Evolutionary conservation across 495 filamentous ascomycete genomes (phyloP).

Genomic region (Hapsidospora chrysogenum): DNA sequence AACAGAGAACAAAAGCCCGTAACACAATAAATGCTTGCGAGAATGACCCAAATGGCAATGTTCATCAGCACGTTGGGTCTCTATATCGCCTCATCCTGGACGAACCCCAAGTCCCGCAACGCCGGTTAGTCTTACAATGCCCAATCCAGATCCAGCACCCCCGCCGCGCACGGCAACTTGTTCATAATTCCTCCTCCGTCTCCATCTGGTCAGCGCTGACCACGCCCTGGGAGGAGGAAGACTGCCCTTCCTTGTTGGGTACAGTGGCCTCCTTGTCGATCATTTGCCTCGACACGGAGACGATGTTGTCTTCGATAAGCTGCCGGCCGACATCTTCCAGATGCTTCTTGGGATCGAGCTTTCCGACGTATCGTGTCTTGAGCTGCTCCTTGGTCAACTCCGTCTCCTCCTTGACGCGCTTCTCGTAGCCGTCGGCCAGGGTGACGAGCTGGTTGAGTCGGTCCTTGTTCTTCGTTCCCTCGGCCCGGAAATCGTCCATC

Average conservation of each 20-base stretch:
- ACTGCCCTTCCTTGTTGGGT: slow-evolving; percentile 30
- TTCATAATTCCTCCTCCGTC: slow-evolving; percentile 30
- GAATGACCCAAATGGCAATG: too few relatives aligned
- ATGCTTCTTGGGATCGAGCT: slow-evolving; percentile 98
- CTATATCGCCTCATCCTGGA: not conserved
- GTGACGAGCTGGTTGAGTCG: slow-evolving; percentile 72
- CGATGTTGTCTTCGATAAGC: slow-evolving; percentile 97
- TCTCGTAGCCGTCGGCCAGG: slow-evolving; percentile 92
- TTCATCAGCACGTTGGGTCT: not conserved
- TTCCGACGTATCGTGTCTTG: slow-evolving; percentile 97
- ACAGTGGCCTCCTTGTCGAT: slow-evolving; percentile 91
- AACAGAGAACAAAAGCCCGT: too few relatives aligned
- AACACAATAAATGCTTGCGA: too few relatives aligned
- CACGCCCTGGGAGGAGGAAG: slow-evolving; percentile 27
- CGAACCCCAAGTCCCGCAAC: not conserved
- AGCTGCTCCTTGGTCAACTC: slow-evolving; percentile 93
- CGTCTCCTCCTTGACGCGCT: slow-evolving; percentile 94
- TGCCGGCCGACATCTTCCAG: slow-evolving; percentile 90
- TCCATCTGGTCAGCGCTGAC: slow-evolving; percentile 40
- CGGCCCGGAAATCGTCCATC: slow-evolving; percentile 89
- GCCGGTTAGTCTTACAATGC: not conserved
- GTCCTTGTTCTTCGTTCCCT: slow-evolving; percentile 69
- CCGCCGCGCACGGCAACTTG: too few relatives aligned
- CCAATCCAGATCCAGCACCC: too few relatives aligned
- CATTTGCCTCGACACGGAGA: slow-evolving; percentile 91